Percentiles rank a stretch among this genome's conserved stretches.
Conservation (phyloP, 495 filamentous ascomycete genomes). For the Penicillium cosmopolitanum region DNA sequence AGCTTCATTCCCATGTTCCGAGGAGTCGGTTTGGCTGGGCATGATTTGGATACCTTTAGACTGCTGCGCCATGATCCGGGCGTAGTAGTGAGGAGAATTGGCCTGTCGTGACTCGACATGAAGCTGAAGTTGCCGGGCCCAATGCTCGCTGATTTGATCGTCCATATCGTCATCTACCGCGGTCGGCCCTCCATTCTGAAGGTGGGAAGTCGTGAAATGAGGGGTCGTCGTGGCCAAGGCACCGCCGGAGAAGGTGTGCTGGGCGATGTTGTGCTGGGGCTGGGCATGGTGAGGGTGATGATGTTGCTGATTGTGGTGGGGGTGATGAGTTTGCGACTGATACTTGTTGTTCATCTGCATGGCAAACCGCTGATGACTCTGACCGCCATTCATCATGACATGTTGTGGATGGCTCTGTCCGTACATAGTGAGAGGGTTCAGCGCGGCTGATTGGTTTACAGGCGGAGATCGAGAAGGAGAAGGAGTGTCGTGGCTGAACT, state of each 20-base stretch:
- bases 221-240: constrained; percentile 74
- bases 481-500: constrained; percentile 64
- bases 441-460: constrained; percentile 65
- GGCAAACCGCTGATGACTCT: constrained; percentile 62
- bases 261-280: constrained; percentile 62
- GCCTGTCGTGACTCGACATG: constrained; percentile 71
- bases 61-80: constrained; percentile 59
- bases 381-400: constrained; percentile 71
- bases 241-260: constrained; percentile 79
- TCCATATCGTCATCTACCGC: constrained; percentile 59
- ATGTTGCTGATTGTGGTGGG: constrained; percentile 76
- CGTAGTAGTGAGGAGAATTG: constrained; percentile 67
- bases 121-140: constrained; percentile 83
- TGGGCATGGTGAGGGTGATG: constrained; percentile 77
- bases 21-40: constrained; percentile 59
- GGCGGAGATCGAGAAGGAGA: constrained; percentile 71
- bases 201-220: constrained; percentile 69
- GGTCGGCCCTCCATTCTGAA: constrained; percentile 73
- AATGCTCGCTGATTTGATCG: constrained; percentile 76
- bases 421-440: constrained; percentile 77
- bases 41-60: constrained; percentile 62
- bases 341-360: constrained; percentile 73
- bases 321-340: constrained; percentile 69
- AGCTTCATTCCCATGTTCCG: constrained; percentile 64
- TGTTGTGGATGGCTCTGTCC: constrained; percentile 75